These are phyloP conservation scores for Corinectria fuckeliana DNA, from an alignment of 2,329 filamentous ascomycete species.

Conservation along the genomic window DNA sequence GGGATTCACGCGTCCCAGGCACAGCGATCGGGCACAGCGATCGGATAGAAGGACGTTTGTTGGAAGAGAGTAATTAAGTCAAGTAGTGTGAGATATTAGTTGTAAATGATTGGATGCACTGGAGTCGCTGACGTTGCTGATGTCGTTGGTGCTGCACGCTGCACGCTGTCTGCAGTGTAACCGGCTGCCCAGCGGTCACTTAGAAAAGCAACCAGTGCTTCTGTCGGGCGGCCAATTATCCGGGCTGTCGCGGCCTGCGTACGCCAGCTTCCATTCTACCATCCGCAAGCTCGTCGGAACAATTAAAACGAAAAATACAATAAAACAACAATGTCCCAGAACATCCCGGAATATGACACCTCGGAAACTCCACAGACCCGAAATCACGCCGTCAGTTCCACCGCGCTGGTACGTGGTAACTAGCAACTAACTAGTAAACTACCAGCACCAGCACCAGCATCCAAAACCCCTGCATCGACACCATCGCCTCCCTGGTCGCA, in stretches of 20 bases:
- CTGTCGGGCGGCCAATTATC: neutral
- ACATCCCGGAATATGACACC: constrained; percentile 5
- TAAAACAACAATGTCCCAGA: neutral
- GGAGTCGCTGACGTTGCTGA: neutral
- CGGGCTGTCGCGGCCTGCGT: neutral
- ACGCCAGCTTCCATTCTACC: neutral
- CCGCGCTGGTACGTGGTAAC: constrained; percentile 9
- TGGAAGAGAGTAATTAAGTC: neutral
- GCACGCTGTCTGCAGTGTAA: neutral
- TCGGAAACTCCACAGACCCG: constrained; percentile 4
- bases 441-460: neutral
- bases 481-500: constrained; percentile 23
- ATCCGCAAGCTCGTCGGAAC: neutral
- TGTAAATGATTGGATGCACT: neutral
- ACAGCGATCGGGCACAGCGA: no score
- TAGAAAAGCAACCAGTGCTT: neutral
- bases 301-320: constrained; percentile 1
- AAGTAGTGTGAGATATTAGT: neutral
- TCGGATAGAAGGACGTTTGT: neutral
- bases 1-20: neutral
- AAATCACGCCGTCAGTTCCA: constrained; percentile 21
- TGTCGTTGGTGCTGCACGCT: no score
- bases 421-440: no score
- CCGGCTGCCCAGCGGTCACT: constrained; percentile 2
- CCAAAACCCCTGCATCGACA: constrained; percentile 9